Evolutionary conservation across 2,329 filamentous ascomycete genomes (phyloP), one percentile per base, ranked within the genome.

Genomic region (Penicillium sp.): DNA sequence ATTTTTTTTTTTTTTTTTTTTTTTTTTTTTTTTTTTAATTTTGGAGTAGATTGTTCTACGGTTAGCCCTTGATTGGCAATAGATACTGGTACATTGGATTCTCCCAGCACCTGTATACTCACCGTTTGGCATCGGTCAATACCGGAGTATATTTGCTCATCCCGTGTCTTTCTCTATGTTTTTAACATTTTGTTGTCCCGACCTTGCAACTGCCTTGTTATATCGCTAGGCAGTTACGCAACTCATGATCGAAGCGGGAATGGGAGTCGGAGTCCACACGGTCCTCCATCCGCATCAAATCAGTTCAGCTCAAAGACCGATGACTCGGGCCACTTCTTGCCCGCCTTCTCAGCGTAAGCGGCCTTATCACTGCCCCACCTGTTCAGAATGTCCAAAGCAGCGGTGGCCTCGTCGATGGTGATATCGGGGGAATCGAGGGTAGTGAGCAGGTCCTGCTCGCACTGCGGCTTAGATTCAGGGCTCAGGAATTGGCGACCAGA

Each of bases 361-460:
- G 81, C 73, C 65, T 81, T 79, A 50, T 76, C 73, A 57, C 82
- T 82, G 55, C 78, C 77, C 79, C 82, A 81, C 57, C 79, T 74
- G 40, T 73, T 71, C 29, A 86, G 64, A 32, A 83, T 58, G 13
- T 77, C 73, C 32, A 88, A 71, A 3, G 84, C 82, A 45, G 77
- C 77, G 10, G 80, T 66, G 1, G 85, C 87, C 57, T 88, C 82
- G 40, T 82, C 78, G 26, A 86, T 74, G 7, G 80, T 80, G 39
- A 81, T 75, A 13, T 67, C 73, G 5, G 81, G 71, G 7, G 82
- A 66, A 26, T 82, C 79, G 13, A 90, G 72, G 10, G 84, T 77
- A n/a, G 77, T 78, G n/a, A 79, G 66, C n/a, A 92, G 73, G 37
- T 85, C 82, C 69, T 85, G 81, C 66, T 89, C 88, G 55, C 78